These are phyloP conservation scores for Sicyos baderoa DNA, from an alignment of 306 rosid genomes.

Conservation along the genomic window DNA sequence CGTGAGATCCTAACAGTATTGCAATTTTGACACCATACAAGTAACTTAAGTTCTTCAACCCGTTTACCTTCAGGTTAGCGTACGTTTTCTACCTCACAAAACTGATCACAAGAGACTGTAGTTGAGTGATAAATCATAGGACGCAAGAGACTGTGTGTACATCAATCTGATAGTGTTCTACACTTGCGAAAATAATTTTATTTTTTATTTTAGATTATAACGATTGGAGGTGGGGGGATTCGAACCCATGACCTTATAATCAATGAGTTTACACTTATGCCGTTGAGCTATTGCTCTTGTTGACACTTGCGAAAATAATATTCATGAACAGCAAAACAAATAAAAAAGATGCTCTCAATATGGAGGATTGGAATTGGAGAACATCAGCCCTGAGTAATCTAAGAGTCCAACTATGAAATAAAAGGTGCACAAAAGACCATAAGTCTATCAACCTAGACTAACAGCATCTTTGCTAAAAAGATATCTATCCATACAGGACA, in stretches of 20 bases:
- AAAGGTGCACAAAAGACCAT: neutral
- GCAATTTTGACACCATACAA: neutral
- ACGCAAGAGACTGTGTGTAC: neutral
- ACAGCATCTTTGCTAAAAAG: neutral
- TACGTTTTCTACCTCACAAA: neutral
- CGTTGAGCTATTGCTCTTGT: too few species aligned
- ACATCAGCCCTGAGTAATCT: neutral
- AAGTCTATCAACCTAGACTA: neutral
- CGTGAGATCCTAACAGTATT: too few species aligned
- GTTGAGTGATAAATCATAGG: neutral
- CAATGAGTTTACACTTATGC: too few species aligned
- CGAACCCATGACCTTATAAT: too few species aligned
- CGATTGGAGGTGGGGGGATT: too few species aligned
- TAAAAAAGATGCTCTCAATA: neutral
- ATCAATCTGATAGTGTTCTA: conserved; percentile 1
- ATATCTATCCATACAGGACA: neutral
- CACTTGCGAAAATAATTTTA: neutral
- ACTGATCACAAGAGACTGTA: neutral
- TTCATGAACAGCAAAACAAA: neutral
- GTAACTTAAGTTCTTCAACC: neutral
- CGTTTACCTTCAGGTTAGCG: neutral
- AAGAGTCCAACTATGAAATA: neutral
- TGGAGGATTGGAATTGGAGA: neutral
- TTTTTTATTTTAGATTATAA: too few species aligned
- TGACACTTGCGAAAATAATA: neutral